Evolutionary conservation across 768 basidiomycete genomes (phyloP).

Genomic region (Calocybe gangraenosa): DNA sequence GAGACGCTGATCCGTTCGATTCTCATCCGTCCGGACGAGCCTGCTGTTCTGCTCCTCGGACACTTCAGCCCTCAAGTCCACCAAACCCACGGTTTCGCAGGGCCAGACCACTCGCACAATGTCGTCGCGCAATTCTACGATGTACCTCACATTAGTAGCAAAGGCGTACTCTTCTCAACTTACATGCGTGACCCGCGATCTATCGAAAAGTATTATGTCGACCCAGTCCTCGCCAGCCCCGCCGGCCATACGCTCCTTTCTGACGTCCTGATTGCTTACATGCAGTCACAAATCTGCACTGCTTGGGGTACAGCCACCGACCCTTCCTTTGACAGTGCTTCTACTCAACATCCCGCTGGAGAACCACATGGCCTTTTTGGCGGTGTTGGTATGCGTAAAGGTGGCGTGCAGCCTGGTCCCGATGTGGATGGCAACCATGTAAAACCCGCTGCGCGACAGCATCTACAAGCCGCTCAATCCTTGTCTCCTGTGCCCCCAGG

Average conservation of each 20-base stretch:
- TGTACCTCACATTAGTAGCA: constrained; percentile 86
- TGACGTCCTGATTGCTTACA: constrained; percentile 89
- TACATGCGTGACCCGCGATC: constrained; percentile 74
- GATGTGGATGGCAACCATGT: constrained; percentile 25
- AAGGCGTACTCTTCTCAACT: constrained; percentile 75
- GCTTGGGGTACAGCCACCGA: constrained; percentile 79
- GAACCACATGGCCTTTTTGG: constrained; percentile 72
- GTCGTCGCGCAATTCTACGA: constrained; percentile 97
- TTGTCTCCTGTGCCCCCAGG: constrained; percentile 59
- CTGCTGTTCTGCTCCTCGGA: constrained; percentile 91
- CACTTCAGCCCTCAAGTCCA: constrained; percentile 91
- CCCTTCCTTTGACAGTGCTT: constrained; percentile 56
- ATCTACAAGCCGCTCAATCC: constrained; percentile 24
- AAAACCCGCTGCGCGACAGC: constrained; percentile 16
- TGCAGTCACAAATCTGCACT: constrained; percentile 84
- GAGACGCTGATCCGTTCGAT: constrained; percentile 91
- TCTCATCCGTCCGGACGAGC: constrained; percentile 84
- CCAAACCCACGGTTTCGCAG: constrained; percentile 73
- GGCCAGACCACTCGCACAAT: constrained; percentile 87
- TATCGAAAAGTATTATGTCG: constrained; percentile 68
- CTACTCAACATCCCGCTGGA: background rate
- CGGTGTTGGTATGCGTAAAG: constrained; percentile 80
- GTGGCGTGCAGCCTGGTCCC: constrained; percentile 49
- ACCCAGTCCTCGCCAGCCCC: constrained; percentile 77
- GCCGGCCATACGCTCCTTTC: constrained; percentile 81